Evolutionary conservation across 345 rosid genomes (phyloP).

Genomic region (Boechera retrofracta): DNA sequence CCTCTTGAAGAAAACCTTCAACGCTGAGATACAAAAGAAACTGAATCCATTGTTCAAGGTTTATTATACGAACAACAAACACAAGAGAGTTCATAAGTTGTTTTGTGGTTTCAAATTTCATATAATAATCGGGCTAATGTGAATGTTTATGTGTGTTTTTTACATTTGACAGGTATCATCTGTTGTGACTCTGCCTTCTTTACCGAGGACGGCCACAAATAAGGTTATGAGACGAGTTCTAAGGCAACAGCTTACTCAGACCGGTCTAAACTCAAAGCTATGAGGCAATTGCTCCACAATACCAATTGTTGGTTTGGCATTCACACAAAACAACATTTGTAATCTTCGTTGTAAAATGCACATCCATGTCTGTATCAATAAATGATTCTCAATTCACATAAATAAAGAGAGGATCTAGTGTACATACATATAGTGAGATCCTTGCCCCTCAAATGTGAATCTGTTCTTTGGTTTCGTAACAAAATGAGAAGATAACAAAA

Average conservation of each 20-base stretch:
- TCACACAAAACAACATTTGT: background rate
- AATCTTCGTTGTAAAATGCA: slow-evolving; percentile 26
- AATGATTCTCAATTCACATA: background rate
- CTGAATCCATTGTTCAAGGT: slow-evolving; percentile 94
- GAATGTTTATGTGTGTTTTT: background rate
- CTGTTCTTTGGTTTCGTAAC: background rate
- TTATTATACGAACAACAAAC: slow-evolving; percentile 19
- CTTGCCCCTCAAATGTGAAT: background rate
- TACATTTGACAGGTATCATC: slow-evolving; percentile 60
- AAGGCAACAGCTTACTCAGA: slow-evolving; percentile 64
- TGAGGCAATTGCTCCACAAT: slow-evolving; percentile 30
- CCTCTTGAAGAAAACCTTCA: slow-evolving; percentile 67
- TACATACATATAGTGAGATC: background rate
- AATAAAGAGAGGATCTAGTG: slow-evolving; percentile 14
- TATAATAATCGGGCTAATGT: background rate
- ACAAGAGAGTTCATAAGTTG: background rate
- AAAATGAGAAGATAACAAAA: too few relatives aligned
- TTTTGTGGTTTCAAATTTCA: background rate
- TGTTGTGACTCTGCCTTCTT: slow-evolving; percentile 60
- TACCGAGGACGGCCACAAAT: slow-evolving; percentile 90
- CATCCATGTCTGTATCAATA: background rate
- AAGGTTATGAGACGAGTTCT: slow-evolving; percentile 96
- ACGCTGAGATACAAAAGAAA: slow-evolving; percentile 82
- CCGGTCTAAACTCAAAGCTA: slow-evolving; percentile 64
- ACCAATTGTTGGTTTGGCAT: slow-evolving; percentile 18